Evolutionary conservation across 176 grass and related monocot genomes (phyloP).

Genomic region (Bonia amplexicaulis): DNA sequence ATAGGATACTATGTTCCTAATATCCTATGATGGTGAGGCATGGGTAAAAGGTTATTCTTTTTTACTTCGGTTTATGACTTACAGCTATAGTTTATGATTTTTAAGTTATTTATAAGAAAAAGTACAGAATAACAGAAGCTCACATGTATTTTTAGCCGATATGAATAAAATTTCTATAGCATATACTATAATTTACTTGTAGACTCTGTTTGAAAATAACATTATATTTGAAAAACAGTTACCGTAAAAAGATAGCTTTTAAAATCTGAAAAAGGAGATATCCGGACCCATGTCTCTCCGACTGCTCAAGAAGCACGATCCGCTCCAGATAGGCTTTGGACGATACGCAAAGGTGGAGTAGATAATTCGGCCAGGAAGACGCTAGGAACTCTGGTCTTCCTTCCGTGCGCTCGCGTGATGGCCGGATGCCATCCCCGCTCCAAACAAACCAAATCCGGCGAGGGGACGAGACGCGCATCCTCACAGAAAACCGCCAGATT

Average conservation of each 20-base stretch:
- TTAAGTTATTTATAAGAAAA: rapidly evolving
- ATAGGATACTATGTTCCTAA: neutral
- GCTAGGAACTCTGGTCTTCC: neutral
- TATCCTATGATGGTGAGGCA: neutral
- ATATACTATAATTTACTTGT: too few species aligned
- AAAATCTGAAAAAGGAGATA: too few species aligned
- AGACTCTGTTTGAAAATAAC: rapidly evolving
- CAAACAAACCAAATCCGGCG: neutral
- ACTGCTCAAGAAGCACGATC: neutral
- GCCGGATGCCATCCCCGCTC: neutral
- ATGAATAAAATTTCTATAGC: too few species aligned
- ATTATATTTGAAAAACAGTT: too few species aligned
- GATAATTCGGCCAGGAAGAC: neutral
- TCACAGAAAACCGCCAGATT: neutral
- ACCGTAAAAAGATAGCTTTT: too few species aligned
- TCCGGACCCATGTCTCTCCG: neutral
- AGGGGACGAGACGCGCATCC: neutral
- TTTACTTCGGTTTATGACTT: too few species aligned
- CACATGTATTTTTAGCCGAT: too few species aligned
- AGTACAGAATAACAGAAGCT: rapidly evolving
- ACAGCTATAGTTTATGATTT: too few species aligned
- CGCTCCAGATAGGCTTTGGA: neutral
- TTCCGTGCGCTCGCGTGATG: neutral
- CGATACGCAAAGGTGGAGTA: too few species aligned
- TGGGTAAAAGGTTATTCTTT: too few species aligned